Conservation (phyloP, 2,329 filamentous ascomycete genomes). For the Sporothrix schenckii region DNA sequence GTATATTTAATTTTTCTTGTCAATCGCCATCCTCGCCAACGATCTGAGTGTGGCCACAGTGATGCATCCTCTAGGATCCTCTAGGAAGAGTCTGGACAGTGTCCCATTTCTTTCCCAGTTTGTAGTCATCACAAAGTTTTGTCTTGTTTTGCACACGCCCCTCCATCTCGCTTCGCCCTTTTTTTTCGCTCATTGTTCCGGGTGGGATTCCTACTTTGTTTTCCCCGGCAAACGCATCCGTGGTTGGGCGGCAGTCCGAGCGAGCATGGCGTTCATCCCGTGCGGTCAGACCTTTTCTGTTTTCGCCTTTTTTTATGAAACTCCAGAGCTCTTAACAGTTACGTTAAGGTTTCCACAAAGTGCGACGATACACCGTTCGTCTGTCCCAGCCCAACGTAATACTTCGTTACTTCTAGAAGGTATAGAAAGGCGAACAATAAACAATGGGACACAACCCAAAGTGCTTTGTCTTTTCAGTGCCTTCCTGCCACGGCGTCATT, state of each 20-base stretch:
- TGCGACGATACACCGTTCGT: too few species aligned
- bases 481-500: neutral
- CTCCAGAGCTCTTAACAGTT: neutral
- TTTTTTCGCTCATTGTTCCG: neutral
- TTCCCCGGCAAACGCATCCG: slow-evolving; percentile 27
- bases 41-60: neutral
- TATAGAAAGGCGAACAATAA: neutral
- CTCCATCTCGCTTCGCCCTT: slow-evolving; percentile 17
- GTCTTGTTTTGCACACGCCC: neutral
- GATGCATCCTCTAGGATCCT: neutral
- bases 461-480: neutral
- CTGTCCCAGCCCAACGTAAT: neutral
- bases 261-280: slow-evolving; percentile 24
- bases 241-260: slow-evolving; percentile 28
- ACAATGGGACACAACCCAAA: neutral
- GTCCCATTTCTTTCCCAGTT: neutral
- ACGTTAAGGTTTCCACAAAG: neutral
- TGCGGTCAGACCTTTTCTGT: slow-evolving; percentile 25
- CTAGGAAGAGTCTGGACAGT: neutral
- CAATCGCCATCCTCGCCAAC: neutral
- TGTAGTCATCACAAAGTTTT: too few species aligned
- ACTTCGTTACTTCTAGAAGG: neutral
- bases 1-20: neutral
- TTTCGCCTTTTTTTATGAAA: neutral
- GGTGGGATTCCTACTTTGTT: neutral